A percentile compares a stretch with the other conserved stretches of the same genome.
phyloP scores from a whole-genome alignment of 352 stramenopile genomes.

The Bremia lactucae region DNA sequence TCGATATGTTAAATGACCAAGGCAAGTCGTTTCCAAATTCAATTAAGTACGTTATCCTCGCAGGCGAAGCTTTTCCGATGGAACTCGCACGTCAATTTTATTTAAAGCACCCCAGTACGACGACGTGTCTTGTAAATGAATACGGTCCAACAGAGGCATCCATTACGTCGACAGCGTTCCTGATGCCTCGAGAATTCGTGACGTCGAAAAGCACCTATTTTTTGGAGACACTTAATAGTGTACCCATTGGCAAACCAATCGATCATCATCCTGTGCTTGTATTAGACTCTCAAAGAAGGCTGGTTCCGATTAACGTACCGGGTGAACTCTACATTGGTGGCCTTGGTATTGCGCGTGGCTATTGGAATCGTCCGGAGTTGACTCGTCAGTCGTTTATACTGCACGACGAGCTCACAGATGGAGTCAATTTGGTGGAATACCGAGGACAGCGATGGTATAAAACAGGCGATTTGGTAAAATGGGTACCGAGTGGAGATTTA shows the following conservation, averaged over 20 bases:
- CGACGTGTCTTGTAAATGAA: slow-evolving; percentile 40
- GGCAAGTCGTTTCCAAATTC: slow-evolving; percentile 21
- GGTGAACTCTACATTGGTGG: slow-evolving; percentile 69
- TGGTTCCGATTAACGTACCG: slow-evolving; percentile 36
- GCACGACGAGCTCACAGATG: slow-evolving; percentile 13
- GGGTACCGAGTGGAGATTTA: slow-evolving; percentile 33
- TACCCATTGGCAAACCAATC: slow-evolving; percentile 48
- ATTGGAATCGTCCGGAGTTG: slow-evolving; percentile 41
- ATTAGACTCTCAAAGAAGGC: slow-evolving; percentile 31
- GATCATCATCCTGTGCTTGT: slow-evolving; percentile 36
- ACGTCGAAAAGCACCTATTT: slow-evolving; percentile 2
- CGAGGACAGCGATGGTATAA: slow-evolving; percentile 36
- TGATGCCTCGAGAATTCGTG: slow-evolving; percentile 17
- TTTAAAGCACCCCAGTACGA: slow-evolving; percentile 11
- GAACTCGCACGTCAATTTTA: slow-evolving; percentile 41
- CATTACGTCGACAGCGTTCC: slow-evolving; percentile 37
- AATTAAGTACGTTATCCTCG: slow-evolving; percentile 31
- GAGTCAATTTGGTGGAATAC: slow-evolving; percentile 2
- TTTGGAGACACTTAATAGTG: slow-evolving; percentile 16
- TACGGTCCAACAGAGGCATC: slow-evolving; percentile 45
- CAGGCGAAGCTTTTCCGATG: slow-evolving; percentile 33
- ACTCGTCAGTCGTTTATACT: slow-evolving; percentile 17
- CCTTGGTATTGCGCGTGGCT: slow-evolving; percentile 45
- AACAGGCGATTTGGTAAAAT: slow-evolving; percentile 63
- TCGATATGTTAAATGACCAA: slow-evolving; percentile 25